Conservation (phyloP, 768 basidiomycete genomes). For the Gymnopilus junonius region DNA sequence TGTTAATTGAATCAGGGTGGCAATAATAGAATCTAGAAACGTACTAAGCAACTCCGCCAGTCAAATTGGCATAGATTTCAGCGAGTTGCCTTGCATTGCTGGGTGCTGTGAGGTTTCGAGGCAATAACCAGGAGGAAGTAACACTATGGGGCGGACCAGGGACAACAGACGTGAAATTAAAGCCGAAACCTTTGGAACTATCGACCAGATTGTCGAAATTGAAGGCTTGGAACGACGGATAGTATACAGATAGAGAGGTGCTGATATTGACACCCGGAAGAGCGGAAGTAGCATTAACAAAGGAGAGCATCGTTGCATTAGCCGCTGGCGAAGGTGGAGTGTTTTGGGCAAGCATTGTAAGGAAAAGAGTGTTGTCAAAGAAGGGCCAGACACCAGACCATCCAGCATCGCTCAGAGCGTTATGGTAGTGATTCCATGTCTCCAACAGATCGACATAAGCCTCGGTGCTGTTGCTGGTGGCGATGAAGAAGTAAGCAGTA, state of each 20-base stretch:
- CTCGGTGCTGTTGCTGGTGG: not conserved
- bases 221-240: not conserved
- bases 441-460: not conserved
- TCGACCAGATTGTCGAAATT: not conserved
- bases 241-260: not conserved
- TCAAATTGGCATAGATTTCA: conserved; percentile 1
- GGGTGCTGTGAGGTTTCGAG: not conserved
- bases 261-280: not conserved
- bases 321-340: not conserved
- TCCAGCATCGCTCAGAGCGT: not conserved
- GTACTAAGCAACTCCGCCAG: not conserved
- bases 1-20: not conserved
- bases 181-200: not conserved
- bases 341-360: not conserved
- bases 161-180: not conserved
- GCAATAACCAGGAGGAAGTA: not conserved
- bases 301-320: not conserved
- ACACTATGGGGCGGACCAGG: not conserved
- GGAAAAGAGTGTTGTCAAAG: not conserved
- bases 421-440: not conserved
- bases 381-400: conserved; percentile 5
- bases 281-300: not conserved
- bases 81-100: not conserved
- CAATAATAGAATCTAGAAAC: not conserved
- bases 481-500: conserved; percentile 4